Evolutionary conservation across 225 moss, liverwort and hornwort genomes (phyloP), one percentile per base, ranked within the genome.

Genomic region (Polytrichum formosum): DNA sequence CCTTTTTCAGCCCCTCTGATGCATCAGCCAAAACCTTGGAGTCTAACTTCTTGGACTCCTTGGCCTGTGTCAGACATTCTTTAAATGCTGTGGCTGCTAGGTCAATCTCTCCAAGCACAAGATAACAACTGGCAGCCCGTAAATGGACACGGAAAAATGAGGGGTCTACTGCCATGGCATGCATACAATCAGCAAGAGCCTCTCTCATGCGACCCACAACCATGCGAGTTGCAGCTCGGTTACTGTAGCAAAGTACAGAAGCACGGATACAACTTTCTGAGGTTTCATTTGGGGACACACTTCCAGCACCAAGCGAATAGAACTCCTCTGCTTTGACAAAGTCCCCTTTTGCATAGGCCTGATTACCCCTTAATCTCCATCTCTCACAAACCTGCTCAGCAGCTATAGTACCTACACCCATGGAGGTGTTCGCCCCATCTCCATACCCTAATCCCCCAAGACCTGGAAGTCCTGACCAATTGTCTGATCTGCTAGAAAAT

Each of bases 171-270:
- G 90, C 84, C 84, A 93, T 92, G 25, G 96, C 96, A 53, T 85
- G 67, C 77, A 83, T 78, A 73, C 96, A 97, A 77, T 97, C 96
- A 65, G 89, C 92, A 55, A 97, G 70, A 58, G 96, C 96, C 75
- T 97, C 96, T 71, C 96, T 89, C 90, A 93, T 89, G 10, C 93
- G 91, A 25, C 96, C 96, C 67, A 85, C 89, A 64, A 93, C 92
- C 96, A 97, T 97, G 28, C 96, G 90, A 7, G 96, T 97, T 19
- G 96, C 96, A 71, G 96, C 96, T 60, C 96, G 91, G 70, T 97
- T 97, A 62, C 96, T 97, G 65, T 93, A 97, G 72, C 96, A 97
- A 22, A 97, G 96, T 87, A 92, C 85, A 23, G 92, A 93, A 64
- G 96, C 96, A 70, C 90, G 82, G 22, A 88, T 84, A 69, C 93